Conservation (phyloP, 306 rosid genomes). For the Quercus parvula region DNA sequence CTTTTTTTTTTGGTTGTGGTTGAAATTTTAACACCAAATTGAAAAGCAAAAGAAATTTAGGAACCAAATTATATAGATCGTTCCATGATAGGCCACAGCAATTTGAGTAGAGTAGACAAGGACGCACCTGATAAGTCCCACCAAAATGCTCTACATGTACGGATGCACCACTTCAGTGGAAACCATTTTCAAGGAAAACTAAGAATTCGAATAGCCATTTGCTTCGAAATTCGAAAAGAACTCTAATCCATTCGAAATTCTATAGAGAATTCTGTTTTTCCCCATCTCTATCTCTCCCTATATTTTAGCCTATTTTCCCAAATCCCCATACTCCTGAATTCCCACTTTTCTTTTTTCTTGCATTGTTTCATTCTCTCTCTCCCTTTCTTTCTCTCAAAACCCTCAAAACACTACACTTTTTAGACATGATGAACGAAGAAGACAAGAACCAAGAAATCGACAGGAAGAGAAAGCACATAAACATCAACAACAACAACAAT, state of each 20-base stretch:
- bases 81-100: no score
- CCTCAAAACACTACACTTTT: not conserved
- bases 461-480: not conserved
- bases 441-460: constrained; percentile 2
- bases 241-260: constrained; percentile 1
- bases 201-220: constrained; percentile 22
- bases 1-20: no score
- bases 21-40: no score
- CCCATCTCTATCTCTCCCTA: not conserved
- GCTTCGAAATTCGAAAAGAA: not conserved
- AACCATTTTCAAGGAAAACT: not conserved
- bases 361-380: not conserved
- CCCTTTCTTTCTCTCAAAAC: not conserved
- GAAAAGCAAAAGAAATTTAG: no score
- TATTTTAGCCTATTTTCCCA: not conserved
- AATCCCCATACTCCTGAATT: not conserved
- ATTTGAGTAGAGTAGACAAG: not conserved
- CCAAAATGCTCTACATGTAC: not conserved
- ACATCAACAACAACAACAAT: not conserved
- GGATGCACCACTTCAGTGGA: not conserved
- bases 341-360: not conserved
- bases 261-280: not conserved
- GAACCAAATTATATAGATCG: no score
- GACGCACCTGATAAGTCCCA: not conserved
- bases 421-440: no score